A percentile compares a stretch with the other conserved stretches of the same genome.
Evolutionary conservation across 2,329 filamentous ascomycete genomes (phyloP).

Genomic region (Colletotrichum coccodes): DNA sequence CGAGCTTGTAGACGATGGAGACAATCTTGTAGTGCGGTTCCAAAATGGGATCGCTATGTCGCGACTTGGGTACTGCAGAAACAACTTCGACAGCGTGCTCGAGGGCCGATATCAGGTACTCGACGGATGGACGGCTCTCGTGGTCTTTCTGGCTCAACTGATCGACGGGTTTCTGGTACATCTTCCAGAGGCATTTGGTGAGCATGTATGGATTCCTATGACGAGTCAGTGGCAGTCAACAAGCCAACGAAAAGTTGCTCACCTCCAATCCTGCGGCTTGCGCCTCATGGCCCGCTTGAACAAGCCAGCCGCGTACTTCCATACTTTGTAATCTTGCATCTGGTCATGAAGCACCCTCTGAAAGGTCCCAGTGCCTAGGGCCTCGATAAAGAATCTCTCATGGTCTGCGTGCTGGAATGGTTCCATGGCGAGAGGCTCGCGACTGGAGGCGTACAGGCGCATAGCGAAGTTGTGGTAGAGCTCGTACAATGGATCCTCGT

Average conservation of each 20-base stretch:
- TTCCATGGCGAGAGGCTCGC: conserved; percentile 72
- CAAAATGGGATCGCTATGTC: conserved; percentile 79
- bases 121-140: conserved; percentile 47
- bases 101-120: conserved; percentile 58
- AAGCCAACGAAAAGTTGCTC: conserved; percentile 38
- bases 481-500: conserved; percentile 65
- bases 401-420: conserved; percentile 67
- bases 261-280: conserved; percentile 68
- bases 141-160: conserved; percentile 56
- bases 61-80: conserved; percentile 62
- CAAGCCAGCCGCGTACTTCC: conserved; percentile 68
- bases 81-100: conserved; percentile 63
- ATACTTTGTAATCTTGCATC: conserved; percentile 69
- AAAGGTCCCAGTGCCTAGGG: conserved; percentile 60
- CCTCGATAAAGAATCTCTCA: conserved; percentile 66
- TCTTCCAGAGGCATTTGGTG: conserved; percentile 72
- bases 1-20: conserved; percentile 83
- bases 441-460: conserved; percentile 70
- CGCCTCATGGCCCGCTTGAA: conserved; percentile 66
- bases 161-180: conserved; percentile 62
- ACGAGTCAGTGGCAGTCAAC: conserved; percentile 36
- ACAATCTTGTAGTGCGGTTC: conserved; percentile 95
- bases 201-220: conserved; percentile 68
- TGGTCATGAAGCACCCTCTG: conserved; percentile 63
- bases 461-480: conserved; percentile 70